phyloP scores from a whole-genome alignment of 2,329 filamentous ascomycete genomes.

The Celoporthe dispersa region DNA sequence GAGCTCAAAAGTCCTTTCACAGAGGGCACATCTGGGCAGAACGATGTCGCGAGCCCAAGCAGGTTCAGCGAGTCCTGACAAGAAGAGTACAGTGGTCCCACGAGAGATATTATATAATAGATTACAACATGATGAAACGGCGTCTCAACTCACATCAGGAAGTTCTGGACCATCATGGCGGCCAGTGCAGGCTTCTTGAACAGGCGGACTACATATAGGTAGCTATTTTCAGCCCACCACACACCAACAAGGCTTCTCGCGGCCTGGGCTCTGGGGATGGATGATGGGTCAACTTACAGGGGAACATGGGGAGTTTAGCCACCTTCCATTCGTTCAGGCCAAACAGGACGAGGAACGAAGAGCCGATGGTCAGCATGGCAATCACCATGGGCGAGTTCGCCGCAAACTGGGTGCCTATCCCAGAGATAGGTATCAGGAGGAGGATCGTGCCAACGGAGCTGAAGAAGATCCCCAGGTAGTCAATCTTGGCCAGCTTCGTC shows the following conservation, averaged over 20 bases:
- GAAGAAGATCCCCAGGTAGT: conserved; percentile 60
- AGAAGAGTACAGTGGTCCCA: not conserved
- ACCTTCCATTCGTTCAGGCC: conserved; percentile 60
- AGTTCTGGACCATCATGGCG: conserved; percentile 60
- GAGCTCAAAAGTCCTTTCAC: not conserved
- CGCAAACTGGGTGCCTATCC: conserved; percentile 56
- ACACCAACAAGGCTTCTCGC: not conserved
- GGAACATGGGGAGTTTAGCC: conserved; percentile 62
- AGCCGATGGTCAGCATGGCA: conserved; percentile 52
- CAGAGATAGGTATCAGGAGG: conserved; percentile 66
- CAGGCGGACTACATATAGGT: conserved; percentile 47
- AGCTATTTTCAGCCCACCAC: not conserved
- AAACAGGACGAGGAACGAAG: conserved; percentile 47
- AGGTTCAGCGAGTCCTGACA: not conserved
- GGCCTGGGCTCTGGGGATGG: not conserved
- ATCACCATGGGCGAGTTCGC: conserved; percentile 62
- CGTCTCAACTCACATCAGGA: conserved; percentile 48
- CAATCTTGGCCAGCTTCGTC: conserved; percentile 59
- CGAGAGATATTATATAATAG: not conserved
- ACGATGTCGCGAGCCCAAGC: not conserved
- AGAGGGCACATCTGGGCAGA: not conserved
- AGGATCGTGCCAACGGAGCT: conserved; percentile 62
- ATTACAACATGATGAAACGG: not conserved
- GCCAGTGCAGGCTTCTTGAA: conserved; percentile 58
- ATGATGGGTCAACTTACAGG: conserved; percentile 40